Percentiles rank a stretch among this genome's conserved stretches.
phyloP scores from a whole-genome alignment of 129 eudicot species.

The Flaveria sonorensis region DNA sequence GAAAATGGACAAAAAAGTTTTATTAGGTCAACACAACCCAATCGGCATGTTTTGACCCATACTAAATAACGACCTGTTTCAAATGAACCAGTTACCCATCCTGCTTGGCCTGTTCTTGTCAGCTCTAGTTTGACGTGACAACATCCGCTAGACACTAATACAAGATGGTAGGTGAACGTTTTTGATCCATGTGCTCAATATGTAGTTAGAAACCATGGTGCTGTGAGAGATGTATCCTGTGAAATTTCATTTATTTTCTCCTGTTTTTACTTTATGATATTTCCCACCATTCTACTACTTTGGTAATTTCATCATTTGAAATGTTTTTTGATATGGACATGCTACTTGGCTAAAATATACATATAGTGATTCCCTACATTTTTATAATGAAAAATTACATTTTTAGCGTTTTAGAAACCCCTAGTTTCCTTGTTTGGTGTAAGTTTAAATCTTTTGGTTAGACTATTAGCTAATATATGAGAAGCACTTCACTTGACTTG shows the following conservation, averaged over 20 bases:
- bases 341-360: neutral
- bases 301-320: neutral
- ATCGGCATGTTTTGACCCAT: neutral
- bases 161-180: neutral
- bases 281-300: neutral
- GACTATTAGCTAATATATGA: neutral
- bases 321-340: neutral
- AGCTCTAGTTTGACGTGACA: neutral
- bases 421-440: neutral
- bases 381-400: neutral
- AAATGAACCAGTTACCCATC: neutral
- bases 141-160: neutral
- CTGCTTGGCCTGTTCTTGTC: neutral
- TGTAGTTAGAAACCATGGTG: conserved; percentile 2
- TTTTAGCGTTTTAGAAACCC: neutral
- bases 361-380: neutral
- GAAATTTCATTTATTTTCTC: neutral
- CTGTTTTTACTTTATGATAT: neutral
- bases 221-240: conserved; percentile 14
- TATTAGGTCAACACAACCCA: neutral
- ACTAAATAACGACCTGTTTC: neutral
- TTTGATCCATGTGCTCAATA: neutral
- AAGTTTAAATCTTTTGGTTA: neutral
- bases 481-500: neutral
- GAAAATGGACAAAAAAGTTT: neutral